Conservation (phyloP, 2,329 filamentous ascomycete species). For the Emmonsia crescens region DNA sequence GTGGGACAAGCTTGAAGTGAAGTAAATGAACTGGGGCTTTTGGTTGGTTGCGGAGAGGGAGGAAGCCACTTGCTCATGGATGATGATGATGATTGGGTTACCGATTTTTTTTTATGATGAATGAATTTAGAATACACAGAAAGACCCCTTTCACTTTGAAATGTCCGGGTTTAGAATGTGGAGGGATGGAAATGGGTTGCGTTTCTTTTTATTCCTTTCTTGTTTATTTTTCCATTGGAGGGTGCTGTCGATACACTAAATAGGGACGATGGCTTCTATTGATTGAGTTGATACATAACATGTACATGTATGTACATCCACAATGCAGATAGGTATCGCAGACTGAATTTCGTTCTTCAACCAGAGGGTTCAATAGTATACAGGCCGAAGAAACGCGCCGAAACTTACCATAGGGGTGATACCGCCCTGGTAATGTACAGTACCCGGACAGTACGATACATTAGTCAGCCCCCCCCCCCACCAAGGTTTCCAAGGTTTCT, state of each 20-base stretch:
- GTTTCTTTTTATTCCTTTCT: background rate
- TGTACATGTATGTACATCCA: background rate
- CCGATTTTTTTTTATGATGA: background rate
- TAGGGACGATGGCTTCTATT: background rate
- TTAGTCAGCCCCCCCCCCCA: too few species aligned
- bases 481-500: too few species aligned
- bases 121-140: background rate
- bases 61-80: background rate
- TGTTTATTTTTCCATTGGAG: background rate
- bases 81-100: background rate
- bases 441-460: too few species aligned
- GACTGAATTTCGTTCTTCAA: too few species aligned
- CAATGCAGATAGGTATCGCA: background rate
- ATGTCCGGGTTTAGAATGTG: too few species aligned
- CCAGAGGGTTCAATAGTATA: too few species aligned
- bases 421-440: too few species aligned
- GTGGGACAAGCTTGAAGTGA: too few species aligned
- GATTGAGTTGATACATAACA: background rate
- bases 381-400: too few species aligned
- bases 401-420: too few species aligned
- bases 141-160: background rate
- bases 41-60: background rate
- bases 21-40: too few species aligned
- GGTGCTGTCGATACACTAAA: too few species aligned
- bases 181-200: background rate